Conservation (phyloP, 192 early-diverging fungal species). For the Podila epicladia region DNA sequence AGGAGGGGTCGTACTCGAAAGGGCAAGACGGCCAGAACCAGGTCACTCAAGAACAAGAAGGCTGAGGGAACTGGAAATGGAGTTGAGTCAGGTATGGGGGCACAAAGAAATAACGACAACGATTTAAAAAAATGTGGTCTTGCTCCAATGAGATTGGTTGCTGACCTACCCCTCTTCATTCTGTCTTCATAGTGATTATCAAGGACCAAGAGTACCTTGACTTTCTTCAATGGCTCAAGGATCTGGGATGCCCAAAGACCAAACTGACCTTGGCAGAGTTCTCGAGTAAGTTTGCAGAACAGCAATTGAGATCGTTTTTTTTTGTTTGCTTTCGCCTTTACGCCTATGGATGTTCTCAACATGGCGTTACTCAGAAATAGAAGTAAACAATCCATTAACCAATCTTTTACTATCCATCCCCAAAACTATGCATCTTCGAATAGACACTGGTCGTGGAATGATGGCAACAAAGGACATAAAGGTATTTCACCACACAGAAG, state of each 20-base stretch:
- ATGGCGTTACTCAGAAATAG: no score
- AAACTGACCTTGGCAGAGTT: constrained; percentile 66
- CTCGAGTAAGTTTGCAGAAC: constrained; percentile 37
- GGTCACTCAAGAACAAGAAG: constrained; percentile 9
- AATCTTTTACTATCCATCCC: no score
- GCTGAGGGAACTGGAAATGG: constrained; percentile 8
- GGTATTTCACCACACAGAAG: constrained; percentile 12
- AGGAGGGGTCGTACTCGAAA: constrained; percentile 15
- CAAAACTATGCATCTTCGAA: not conserved
- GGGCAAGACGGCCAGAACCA: constrained; percentile 28
- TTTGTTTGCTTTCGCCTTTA: not conserved
- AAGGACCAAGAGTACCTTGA: constrained; percentile 56
- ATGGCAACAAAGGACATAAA: constrained; percentile 66
- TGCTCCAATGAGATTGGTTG: not conserved
- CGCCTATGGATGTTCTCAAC: no score
- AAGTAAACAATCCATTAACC: no score
- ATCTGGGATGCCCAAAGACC: constrained; percentile 57
- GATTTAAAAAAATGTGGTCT: not conserved
- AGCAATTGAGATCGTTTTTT: not conserved
- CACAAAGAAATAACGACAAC: not conserved
- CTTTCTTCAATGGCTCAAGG: constrained; percentile 60
- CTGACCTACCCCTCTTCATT: not conserved
- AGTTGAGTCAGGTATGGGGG: constrained; percentile 20
- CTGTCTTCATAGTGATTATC: constrained; percentile 39
- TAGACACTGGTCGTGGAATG: constrained; percentile 68